These are phyloP conservation scores for Rhizoctonia solani DNA, from an alignment of 1,284 basidiomycete species.

Conservation along the genomic window DNA sequence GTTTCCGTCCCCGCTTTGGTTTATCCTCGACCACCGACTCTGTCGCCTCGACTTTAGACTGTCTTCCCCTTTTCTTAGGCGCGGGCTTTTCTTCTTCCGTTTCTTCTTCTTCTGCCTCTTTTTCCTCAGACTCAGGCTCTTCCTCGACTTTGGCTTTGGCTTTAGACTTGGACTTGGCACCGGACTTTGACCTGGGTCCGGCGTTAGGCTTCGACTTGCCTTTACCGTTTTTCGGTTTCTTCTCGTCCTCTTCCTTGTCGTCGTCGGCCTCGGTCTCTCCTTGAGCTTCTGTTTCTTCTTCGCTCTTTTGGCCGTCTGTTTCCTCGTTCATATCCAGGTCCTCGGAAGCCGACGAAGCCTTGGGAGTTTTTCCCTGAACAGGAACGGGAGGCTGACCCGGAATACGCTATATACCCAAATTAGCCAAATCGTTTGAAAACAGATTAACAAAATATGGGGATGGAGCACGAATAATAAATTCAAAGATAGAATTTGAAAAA, in stretches of 20 bases:
- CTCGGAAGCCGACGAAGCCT: too few species aligned
- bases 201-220: too few species aligned
- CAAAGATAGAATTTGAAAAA: too few species aligned
- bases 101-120: slow-evolving; percentile 14
- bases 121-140: not conserved
- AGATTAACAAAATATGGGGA: too few species aligned
- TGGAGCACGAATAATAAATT: too few species aligned
- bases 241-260: slow-evolving; percentile 37
- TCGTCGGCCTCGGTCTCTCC: slow-evolving; percentile 30
- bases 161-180: too few species aligned
- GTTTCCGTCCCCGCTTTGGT: too few species aligned
- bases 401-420: slow-evolving; percentile 55
- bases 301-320: too few species aligned
- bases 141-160: not conserved
- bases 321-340: slow-evolving; percentile 18
- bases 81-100: not conserved
- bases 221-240: slow-evolving; percentile 38
- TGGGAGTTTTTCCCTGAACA: too few species aligned
- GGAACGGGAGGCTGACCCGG: slow-evolving; percentile 62
- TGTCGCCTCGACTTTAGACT: not conserved
- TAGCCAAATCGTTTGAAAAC: too few species aligned
- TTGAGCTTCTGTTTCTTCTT: too few species aligned
- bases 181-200: too few species aligned
- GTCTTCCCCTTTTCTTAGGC: not conserved
- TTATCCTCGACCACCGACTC: not conserved